phyloP scores from a whole-genome alignment of 306 rosid species.

The Acacia melanoxylon region DNA sequence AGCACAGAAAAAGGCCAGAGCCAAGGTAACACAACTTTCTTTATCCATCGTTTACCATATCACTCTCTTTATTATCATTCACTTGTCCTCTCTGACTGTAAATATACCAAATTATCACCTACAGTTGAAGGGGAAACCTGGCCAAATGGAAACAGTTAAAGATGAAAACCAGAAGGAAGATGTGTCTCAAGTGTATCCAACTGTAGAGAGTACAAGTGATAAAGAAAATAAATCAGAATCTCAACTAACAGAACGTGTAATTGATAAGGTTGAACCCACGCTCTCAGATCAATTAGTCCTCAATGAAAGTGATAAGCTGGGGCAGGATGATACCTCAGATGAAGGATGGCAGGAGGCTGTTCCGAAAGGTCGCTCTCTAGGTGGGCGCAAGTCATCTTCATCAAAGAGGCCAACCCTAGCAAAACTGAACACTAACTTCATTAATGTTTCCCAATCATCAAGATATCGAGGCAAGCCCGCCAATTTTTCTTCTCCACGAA shows the following conservation, averaged over 20 bases:
- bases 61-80: constrained; percentile 2
- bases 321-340: constrained; percentile 66
- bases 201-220: constrained; percentile 65
- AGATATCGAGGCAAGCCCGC: constrained; percentile 67
- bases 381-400: constrained; percentile 74
- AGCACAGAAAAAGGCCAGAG: constrained; percentile 88
- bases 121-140: constrained; percentile 88
- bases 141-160: constrained; percentile 61
- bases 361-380: constrained; percentile 78
- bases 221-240: constrained; percentile 78
- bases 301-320: constrained; percentile 43
- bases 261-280: constrained; percentile 55
- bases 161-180: constrained; percentile 74
- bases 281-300: constrained; percentile 42
- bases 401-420: constrained; percentile 89
- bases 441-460: constrained; percentile 65
- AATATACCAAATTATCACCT: constrained; percentile 27
- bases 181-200: constrained; percentile 42
- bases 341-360: constrained; percentile 99
- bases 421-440: constrained; percentile 80
- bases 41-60: background rate
- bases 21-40: constrained; percentile 63
- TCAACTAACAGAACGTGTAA: constrained; percentile 46
- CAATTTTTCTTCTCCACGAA: constrained; percentile 58
- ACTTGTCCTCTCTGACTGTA: constrained; percentile 10